Evolutionary conservation across 108 stramenopile genomes (phyloP), one percentile per base, ranked within the genome.

Genomic region (Nannochloropsis gaditana): DNA sequence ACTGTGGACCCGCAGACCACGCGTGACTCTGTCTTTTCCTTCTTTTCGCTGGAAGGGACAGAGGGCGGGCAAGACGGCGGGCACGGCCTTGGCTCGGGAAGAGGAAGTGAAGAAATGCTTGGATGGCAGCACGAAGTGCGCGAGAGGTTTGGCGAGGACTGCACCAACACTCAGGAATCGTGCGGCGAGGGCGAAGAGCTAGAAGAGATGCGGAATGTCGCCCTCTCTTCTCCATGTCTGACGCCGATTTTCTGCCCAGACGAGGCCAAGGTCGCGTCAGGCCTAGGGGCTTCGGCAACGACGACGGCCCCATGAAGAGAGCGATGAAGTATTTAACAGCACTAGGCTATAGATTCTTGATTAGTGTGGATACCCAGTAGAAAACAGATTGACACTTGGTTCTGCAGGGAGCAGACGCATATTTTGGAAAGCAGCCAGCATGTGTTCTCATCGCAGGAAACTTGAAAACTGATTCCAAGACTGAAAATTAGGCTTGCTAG

Each of bases 1-100:
- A 73, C 59, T n/a, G n/a, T 73, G 59, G 59, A 73, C 8, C 59
- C 59, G n/a, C 59, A 73, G 59, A 73, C 59, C 3, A 73, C 59
- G 4, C 59, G 59, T n/a, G 59, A 73, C 59, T 73, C 59, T 4
- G n/a, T 73, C 59, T 15, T 73, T 4, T n/a, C 19, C n/a, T 73
- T 73, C n/a, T 73, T 73, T 0, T n/a, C 59, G 59, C n/a, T n/a
- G 59, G 59, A 73, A n/a, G 59, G n/a, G 59, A 73, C 15, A n/a
- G 59, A 73, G 59, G n/a, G n/a, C 31, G 59, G 59, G 59, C n/a
- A n/a, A 73, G 59, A n/a, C 15, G 4, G 59, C 19, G 59, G 59
- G 15, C n/a, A n/a, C 15, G 59, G 6, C n/a, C 8, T 2, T n/a
- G 19, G 59, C 19, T 73, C n/a, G 59, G 59, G n/a, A n/a, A n/a